Evolutionary conservation across 2,329 filamentous ascomycete species (phyloP), one percentile per base, ranked within the genome.

Genomic region (Monosporascus sp.): DNA sequence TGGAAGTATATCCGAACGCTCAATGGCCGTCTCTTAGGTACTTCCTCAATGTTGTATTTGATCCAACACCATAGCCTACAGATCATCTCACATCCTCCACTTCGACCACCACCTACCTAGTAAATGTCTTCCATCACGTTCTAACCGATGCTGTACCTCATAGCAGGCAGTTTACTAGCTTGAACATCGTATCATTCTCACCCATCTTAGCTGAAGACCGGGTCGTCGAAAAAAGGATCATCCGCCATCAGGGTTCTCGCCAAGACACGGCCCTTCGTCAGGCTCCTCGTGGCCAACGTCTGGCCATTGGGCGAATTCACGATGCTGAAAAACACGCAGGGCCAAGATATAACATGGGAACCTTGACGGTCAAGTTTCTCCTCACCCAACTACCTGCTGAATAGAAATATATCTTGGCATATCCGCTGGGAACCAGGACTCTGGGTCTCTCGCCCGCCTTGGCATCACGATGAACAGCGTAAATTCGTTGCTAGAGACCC

Each of bases 351-450:
- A 26, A 22, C 26, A 20, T 2, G 40, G 27, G 52, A 22, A 53
- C 52, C 48, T 51, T 53, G 52, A 53, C 47, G 52, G 48, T 20
- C 52, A 37, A 38, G 3, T 37, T 41, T 20, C 26, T 26, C 16
- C 22, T 47, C 19, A 20, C 16, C 26, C 45, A 45, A 20, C 31
- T 43, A 17, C 22, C 37, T 8, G 27, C 27, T 20, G 17, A 31
- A 26, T 27, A 14, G 31, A 14, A 27, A 38, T 22, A 37, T 40
- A 40, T 46, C 48, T 47, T 51, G 48, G 40, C 35, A 27, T 43
- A 7, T 41, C 9, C 9, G 41, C 16, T 43, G 24, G 17, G 44
- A n/a, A 27, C 19, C 19, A 50, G 37, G 41, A 37, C 2, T 5
- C 31, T 44, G 41, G 41, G 41, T 20, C 22, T 44, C 20, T 16